A percentile compares a stretch with the other conserved stretches of the same genome.
Evolutionary conservation across 352 stramenopile genomes (phyloP).

Genomic region (Globisporangium viniferum): DNA sequence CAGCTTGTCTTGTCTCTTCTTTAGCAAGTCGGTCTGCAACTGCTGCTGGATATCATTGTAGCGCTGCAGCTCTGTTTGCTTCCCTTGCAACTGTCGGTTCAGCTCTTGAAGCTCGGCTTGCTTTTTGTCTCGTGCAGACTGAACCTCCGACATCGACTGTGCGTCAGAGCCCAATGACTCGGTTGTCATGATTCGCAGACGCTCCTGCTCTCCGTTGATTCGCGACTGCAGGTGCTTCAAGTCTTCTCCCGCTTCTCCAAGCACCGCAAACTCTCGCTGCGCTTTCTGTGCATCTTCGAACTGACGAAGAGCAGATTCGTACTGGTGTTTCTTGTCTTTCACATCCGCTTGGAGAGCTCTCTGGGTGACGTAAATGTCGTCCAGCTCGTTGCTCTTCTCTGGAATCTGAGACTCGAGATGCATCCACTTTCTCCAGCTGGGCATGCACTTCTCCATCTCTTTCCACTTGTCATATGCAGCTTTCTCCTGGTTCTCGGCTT

Average conservation of each 20-base stretch:
- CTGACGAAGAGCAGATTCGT: constrained; percentile 22
- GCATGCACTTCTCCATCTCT: constrained; percentile 49
- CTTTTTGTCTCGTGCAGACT: constrained; percentile 46
- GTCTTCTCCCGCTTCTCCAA: constrained; percentile 35
- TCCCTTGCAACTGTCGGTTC: constrained; percentile 45
- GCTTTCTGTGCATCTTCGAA: constrained; percentile 33
- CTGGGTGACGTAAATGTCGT: constrained; percentile 42
- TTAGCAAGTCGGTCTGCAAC: constrained; percentile 61
- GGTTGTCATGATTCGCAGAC: constrained; percentile 24
- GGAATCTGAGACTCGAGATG: constrained; percentile 45
- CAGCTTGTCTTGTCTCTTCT: constrained; percentile 55
- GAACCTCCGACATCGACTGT: constrained; percentile 37
- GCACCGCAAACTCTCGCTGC: constrained; percentile 28
- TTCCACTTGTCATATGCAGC: constrained; percentile 53
- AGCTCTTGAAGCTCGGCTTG: constrained; percentile 46
- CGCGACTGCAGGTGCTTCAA: constrained; percentile 22
- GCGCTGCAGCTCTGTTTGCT: constrained; percentile 47
- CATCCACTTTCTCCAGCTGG: constrained; percentile 67
- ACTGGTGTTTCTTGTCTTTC: constrained; percentile 33
- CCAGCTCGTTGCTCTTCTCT: constrained; percentile 41
- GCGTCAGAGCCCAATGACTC: constrained; percentile 32
- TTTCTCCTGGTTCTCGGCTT: constrained; percentile 51
- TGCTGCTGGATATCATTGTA: constrained; percentile 51
- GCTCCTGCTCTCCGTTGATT: constrained; percentile 37
- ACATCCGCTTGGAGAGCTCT: constrained; percentile 50